Percentiles rank a stretch among this genome's conserved stretches.
phyloP scores from a whole-genome alignment of 2,329 filamentous ascomycete genomes.

The Bipolaris gigantea region DNA sequence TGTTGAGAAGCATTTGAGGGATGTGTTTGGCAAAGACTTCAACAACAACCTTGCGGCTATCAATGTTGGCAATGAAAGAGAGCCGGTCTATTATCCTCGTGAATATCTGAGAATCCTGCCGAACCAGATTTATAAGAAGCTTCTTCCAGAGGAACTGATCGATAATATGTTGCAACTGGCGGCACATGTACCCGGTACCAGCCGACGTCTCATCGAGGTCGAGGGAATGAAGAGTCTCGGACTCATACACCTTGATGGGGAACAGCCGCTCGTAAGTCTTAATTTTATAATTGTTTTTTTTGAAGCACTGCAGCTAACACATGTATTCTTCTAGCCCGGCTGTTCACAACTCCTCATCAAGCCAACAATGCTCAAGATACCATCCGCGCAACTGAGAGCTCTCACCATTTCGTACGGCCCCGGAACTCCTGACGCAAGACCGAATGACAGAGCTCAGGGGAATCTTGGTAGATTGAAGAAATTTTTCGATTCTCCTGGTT shows the following conservation, averaged over 20 bases:
- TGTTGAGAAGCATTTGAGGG: not conserved
- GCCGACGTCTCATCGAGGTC: constrained; percentile 18
- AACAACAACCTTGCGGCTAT: constrained; percentile 1
- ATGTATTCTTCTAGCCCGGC: not conserved
- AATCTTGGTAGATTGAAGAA: not conserved
- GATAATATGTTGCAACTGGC: constrained; percentile 20
- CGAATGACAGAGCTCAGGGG: not conserved
- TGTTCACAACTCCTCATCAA: not conserved
- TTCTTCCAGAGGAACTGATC: constrained; percentile 18
- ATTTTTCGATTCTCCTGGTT: not conserved
- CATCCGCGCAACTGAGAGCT: not conserved
- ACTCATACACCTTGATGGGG: not conserved
- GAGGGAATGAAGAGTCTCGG: constrained; percentile 23
- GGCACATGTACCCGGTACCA: constrained; percentile 7
- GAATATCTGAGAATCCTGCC: constrained; percentile 21
- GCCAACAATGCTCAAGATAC: not conserved
- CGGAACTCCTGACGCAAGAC: not conserved
- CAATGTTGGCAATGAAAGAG: constrained; percentile 12
- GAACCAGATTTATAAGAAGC: constrained; percentile 21
- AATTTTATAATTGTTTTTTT: not conserved
- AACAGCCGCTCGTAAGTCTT: not conserved
- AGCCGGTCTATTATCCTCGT: constrained; percentile 8
- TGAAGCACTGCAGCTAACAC: not conserved
- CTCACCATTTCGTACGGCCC: not conserved
- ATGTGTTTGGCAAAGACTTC: constrained; percentile 1